Percentiles rank a stretch among this genome's conserved stretches.
phyloP scores from a whole-genome alignment of 768 basidiomycete species.

The Leccinellum albellum region DNA sequence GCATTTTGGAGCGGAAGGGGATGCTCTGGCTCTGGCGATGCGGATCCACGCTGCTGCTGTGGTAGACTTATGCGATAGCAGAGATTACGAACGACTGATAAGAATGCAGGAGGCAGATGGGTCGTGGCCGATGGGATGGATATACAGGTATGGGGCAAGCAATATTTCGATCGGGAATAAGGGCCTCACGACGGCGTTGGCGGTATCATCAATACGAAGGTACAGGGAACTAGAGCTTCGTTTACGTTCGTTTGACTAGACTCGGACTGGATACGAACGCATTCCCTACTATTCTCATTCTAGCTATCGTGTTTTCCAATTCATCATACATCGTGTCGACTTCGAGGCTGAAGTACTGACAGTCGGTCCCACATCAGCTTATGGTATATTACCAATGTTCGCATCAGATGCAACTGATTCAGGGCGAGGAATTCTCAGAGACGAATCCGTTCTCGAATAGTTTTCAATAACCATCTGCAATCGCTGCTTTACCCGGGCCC shows the following conservation, averaged over 20 bases:
- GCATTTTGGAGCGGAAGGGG: slow-evolving; percentile 15
- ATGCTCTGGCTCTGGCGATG: slow-evolving; percentile 20
- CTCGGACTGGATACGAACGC: background rate
- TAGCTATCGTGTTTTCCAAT: background rate
- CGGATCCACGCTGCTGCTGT: slow-evolving; percentile 11
- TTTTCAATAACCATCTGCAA: too few species aligned
- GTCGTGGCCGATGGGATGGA: slow-evolving; percentile 22
- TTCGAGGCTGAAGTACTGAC: too few species aligned
- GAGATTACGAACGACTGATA: slow-evolving; percentile 15
- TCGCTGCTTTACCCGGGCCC: too few species aligned
- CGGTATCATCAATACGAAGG: slow-evolving; percentile 14
- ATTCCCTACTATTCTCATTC: background rate
- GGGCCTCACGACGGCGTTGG: slow-evolving; percentile 22
- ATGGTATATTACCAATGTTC: too few species aligned
- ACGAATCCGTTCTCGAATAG: too few species aligned
- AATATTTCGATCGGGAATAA: slow-evolving; percentile 13
- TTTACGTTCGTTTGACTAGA: slow-evolving; percentile 13
- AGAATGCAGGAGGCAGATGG: slow-evolving; percentile 19
- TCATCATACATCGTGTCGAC: background rate
- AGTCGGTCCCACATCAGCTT: too few species aligned
- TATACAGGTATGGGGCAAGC: slow-evolving; percentile 8
- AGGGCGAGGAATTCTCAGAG: too few species aligned
- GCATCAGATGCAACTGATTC: too few species aligned
- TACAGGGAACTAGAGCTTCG: slow-evolving; percentile 11
- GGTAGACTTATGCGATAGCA: slow-evolving; percentile 10